Base-by-base conservation (phyloP, 805 yeast species). In the Tetrapisispora nanseiensis region DNA sequence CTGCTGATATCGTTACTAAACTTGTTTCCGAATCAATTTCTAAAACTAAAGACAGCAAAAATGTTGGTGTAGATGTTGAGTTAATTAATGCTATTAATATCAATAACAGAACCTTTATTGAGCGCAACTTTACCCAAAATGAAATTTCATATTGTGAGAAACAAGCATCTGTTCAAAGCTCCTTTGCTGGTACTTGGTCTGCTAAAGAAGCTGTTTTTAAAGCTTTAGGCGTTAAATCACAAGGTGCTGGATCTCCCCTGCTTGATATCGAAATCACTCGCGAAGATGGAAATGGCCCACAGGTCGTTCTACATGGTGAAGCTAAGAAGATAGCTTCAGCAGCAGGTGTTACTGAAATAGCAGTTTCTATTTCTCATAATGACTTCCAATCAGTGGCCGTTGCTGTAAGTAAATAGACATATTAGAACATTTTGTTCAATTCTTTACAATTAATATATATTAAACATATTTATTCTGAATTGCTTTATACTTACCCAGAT, bases 151-250 rank as follows among this genome's bases (percentile, higher is more conserved):
- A 92, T 72, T 87, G 97, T 65, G 52, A 65, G 46, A 59, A 69
- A 27, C 78, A 96, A 26, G 72, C 97, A 33, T 73, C 74, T 51
- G 85, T 92, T 40, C 83, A 78, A 57, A 86, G 97, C 12, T 86
- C 97, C 3, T 92, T 75, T 66, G 87, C 98, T 22, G 99, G 99
- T 37, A 83, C 95, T 34, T 92, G 99, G 99, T 86, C 96, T 24
- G 98, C 98, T 35, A 92, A 92, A 69, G 99, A 92, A 70, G 98
- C 99, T 33, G 97, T 89, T 28, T 92, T 92, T 80, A 92, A 92
- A 71, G 85, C 95, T 16, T 72, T 92, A 59, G 89, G 92, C 47
- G 95, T 86, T 48, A 75, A 76, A 58, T 79, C 95, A 37, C 76
- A 80, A 61, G 99, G 99, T 46, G 96, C 90, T 13, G 98, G 97